Percentiles rank a stretch among this genome's conserved stretches.
phyloP scores from a whole-genome alignment of 306 rosid species.

The Glycyrrhiza uralensis region DNA sequence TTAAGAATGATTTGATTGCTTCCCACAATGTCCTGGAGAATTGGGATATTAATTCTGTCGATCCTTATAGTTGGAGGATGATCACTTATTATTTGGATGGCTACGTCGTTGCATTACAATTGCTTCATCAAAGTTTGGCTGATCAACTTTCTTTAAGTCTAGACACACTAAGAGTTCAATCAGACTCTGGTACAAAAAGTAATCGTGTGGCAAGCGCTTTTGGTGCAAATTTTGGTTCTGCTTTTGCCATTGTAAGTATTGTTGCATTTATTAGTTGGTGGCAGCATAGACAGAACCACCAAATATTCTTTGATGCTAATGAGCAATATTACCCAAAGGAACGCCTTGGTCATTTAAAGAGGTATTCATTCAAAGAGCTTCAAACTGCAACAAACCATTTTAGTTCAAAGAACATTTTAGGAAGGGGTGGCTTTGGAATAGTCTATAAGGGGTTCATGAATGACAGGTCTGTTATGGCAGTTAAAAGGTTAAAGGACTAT shows the following conservation, averaged over 20 bases:
- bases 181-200: constrained; percentile 48
- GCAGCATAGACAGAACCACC: constrained; percentile 85
- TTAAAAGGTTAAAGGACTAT: constrained; percentile 90
- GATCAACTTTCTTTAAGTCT: too few species aligned
- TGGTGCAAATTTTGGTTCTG: constrained; percentile 82
- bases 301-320: constrained; percentile 91
- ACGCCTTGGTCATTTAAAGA: constrained; percentile 84
- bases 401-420: constrained; percentile 85
- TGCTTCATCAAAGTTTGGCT: too few species aligned
- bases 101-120: constrained; percentile 75
- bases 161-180: too few species aligned
- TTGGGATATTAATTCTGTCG: constrained; percentile 95
- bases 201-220: constrained; percentile 73
- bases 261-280: constrained; percentile 74
- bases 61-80: constrained; percentile 99
- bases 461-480: constrained; percentile 86
- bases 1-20: constrained; percentile 55
- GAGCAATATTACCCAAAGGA: constrained; percentile 98
- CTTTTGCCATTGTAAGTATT: constrained; percentile 54
- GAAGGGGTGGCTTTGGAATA: constrained; percentile 98
- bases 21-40: constrained; percentile 91
- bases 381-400: constrained; percentile 91
- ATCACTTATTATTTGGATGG: constrained; percentile 83
- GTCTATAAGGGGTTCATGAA: constrained; percentile 83
- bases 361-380: constrained; percentile 92